Evolutionary conservation across 345 rosid genomes (phyloP), one percentile per base, ranked within the genome.

Genomic region (Cochlearia excelsa): DNA sequence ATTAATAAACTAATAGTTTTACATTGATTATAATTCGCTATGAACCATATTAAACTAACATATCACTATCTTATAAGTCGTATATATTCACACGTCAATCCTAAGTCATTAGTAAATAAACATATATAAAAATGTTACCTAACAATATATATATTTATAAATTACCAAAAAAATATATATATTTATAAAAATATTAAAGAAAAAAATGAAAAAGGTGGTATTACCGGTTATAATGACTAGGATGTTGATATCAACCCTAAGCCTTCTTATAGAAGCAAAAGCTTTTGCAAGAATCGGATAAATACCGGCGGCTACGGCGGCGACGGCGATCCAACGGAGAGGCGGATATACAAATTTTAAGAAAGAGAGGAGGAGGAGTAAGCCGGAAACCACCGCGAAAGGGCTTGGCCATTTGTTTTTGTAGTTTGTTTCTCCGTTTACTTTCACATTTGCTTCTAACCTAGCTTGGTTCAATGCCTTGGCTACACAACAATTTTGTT

Each of bases 221-320:
- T 68, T 70, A 93, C 99, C 99, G 53, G 99, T 92, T 23, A 89
- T 75, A 0, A 87, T 63, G 66, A 82, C 46, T 29, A 93, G 89
- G 34, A 84, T 67, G 79, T 79, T 89, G 73, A 76, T 65, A 56
- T 93, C 99, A 34, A 87, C 65, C 57, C 87, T 79, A 9, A 66
- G 54, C 51, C 78, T 79, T 27, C 72, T 69, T 0, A 85, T 1
- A 2, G 99, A 80, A 0, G 78, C 77, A 10, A 72, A 26, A 26
- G 71, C 87, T 71, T 84, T 93, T 27, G 75, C 59, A 37, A 16
- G 23, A 16, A 16, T 16, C 23, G 23, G 23, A 16, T 16, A 16
- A 16, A 16, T 16, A 16, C 23, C 99, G 1, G 80, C 67, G 1
- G 76, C 83, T 0, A 84, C 95, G 0, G 97, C 89, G 0, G 62